These are phyloP conservation scores for Populus hybrid DNA, from an alignment of 441 rosid genomes.

Conservation along the genomic window DNA sequence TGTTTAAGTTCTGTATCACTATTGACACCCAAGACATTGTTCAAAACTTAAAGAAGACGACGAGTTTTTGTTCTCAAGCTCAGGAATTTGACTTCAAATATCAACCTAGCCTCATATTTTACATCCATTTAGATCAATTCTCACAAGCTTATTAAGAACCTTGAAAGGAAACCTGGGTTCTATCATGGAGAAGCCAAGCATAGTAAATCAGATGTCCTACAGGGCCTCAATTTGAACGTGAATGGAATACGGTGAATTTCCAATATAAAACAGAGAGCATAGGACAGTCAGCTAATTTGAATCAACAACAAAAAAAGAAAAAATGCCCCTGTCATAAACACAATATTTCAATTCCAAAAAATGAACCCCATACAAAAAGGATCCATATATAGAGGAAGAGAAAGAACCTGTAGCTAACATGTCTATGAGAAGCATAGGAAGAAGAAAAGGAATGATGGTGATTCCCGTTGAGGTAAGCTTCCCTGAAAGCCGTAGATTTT, in stretches of 20 bases:
- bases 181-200: background rate
- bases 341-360: background rate
- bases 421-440: constrained; percentile 44
- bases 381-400: background rate
- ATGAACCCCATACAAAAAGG: background rate
- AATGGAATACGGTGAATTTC: background rate
- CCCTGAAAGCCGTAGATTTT: constrained; percentile 18
- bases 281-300: background rate
- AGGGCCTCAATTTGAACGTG: background rate
- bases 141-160: background rate
- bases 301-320: background rate
- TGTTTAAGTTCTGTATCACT: background rate
- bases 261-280: background rate
- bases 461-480: constrained; percentile 25
- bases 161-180: too few species aligned
- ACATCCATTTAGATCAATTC: background rate
- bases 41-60: background rate
- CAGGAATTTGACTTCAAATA: background rate
- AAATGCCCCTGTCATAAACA: background rate
- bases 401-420: constrained; percentile 58
- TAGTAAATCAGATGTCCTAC: background rate
- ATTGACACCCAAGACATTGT: background rate
- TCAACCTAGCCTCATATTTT: background rate
- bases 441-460: constrained; percentile 33
- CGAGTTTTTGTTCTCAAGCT: background rate